These are phyloP conservation scores for Sedum album DNA, from an alignment of 164 flowering plant species.

Conservation along the genomic window DNA sequence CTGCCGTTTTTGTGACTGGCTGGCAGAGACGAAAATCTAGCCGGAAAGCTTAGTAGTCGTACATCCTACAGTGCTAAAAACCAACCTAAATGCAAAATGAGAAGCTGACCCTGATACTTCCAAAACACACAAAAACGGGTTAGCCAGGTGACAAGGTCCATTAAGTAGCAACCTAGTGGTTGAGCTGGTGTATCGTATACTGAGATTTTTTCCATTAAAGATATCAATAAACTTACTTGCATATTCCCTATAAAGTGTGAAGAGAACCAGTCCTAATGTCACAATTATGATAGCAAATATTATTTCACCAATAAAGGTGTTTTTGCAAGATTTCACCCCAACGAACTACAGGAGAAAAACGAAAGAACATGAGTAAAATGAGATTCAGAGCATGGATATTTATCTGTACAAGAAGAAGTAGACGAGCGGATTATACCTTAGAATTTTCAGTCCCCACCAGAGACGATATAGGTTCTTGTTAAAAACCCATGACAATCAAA, in stretches of 20 bases:
- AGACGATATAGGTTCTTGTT: conserved; percentile 61
- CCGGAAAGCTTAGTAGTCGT: conserved; percentile 19
- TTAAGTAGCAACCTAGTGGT: no score
- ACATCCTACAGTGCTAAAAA: conserved; percentile 25
- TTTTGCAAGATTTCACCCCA: conserved; percentile 72
- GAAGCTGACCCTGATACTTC: conserved; percentile 13
- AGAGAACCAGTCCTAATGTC: conserved; percentile 76
- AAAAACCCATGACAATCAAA: conserved; percentile 45
- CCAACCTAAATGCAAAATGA: conserved; percentile 28
- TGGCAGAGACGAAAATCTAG: conserved; percentile 20
- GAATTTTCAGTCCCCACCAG: conserved; percentile 64
- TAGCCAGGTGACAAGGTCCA: no score
- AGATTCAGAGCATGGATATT: neutral
- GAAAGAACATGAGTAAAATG: neutral
- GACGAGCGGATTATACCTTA: conserved; percentile 30
- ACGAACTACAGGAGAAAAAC: conserved; percentile 41
- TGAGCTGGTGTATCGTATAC: no score
- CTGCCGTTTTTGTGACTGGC: conserved; percentile 50
- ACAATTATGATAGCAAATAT: conserved; percentile 68
- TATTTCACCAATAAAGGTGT: conserved; percentile 76
- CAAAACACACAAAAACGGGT: neutral
- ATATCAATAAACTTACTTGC: conserved; percentile 69
- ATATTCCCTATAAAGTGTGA: conserved; percentile 87
- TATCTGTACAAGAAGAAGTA: neutral
- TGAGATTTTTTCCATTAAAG: no score